Percentiles rank a stretch among this genome's conserved stretches.
phyloP scores from a whole-genome alignment of 257 asterid species.

The Sherardia arvensis region DNA sequence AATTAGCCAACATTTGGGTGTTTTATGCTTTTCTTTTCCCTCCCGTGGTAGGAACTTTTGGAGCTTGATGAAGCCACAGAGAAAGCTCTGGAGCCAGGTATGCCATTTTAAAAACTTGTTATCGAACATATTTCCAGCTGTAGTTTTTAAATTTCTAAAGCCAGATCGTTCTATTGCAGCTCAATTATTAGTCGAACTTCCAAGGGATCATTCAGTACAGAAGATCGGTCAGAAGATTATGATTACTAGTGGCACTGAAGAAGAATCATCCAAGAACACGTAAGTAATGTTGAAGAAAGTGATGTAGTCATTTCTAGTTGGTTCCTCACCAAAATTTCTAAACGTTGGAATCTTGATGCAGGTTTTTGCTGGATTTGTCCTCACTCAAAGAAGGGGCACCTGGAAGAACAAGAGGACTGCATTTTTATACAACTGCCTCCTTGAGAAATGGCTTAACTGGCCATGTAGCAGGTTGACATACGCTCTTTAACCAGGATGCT shows the following conservation, averaged over 20 bases:
- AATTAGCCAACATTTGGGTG: not conserved
- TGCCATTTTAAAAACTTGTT: slow-evolving; percentile 7
- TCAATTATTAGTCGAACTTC: slow-evolving; percentile 32
- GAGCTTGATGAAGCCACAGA: slow-evolving; percentile 36
- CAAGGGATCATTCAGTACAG: slow-evolving; percentile 35
- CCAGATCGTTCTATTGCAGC: slow-evolving; percentile 24
- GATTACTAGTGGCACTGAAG: slow-evolving; percentile 28
- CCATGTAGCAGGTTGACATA: slow-evolving; percentile 14
- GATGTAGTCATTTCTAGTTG: slow-evolving; percentile 3
- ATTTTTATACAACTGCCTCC: slow-evolving; percentile 19
- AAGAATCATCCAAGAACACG: slow-evolving; percentile 27
- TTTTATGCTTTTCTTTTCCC: not conserved
- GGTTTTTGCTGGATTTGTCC: slow-evolving; percentile 56
- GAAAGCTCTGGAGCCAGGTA: slow-evolving; percentile 38
- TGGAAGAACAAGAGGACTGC: slow-evolving; percentile 74
- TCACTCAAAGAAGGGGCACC: slow-evolving; percentile 77
- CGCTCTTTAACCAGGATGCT: not conserved
- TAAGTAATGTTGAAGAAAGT: slow-evolving; percentile 21
- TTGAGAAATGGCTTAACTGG: slow-evolving; percentile 21
- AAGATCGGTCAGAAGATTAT: slow-evolving; percentile 48
- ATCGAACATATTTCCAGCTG: not conserved
- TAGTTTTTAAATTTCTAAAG: not conserved
- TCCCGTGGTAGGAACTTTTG: slow-evolving; percentile 48
- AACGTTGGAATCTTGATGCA: slow-evolving; percentile 19
- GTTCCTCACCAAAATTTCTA: slow-evolving; percentile 6